Evolutionary conservation across 1,139 yeast genomes (phyloP).

Genomic region (Kurtzmaniella natalensis): DNA sequence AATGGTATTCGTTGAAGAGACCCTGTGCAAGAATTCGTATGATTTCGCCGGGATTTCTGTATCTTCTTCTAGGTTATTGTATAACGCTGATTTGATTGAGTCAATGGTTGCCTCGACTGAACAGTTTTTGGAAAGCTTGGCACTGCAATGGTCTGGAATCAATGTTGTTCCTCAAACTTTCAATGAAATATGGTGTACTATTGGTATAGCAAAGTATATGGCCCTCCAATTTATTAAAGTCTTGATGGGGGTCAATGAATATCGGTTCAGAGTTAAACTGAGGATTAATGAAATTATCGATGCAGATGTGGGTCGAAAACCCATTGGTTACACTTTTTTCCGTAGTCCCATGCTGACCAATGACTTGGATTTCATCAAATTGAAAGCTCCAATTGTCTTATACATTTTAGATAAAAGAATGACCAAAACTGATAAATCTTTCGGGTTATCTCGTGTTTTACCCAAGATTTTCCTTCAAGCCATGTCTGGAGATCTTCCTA

Average conservation of each 20-base stretch:
- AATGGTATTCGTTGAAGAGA: conserved; percentile 66
- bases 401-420: conserved; percentile 83
- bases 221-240: conserved; percentile 62
- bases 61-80: conserved; percentile 61
- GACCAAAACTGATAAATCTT: conserved; percentile 93
- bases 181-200: conserved; percentile 88
- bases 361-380: conserved; percentile 58
- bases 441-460: conserved; percentile 86
- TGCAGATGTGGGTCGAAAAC: conserved; percentile 69
- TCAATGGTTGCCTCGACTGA: conserved; percentile 74
- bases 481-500: conserved; percentile 87
- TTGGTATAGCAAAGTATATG: conserved; percentile 86
- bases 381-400: conserved; percentile 84
- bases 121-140: conserved; percentile 60
- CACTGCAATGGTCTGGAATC: conserved; percentile 93
- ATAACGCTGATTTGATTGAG: conserved; percentile 74
- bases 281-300: conserved; percentile 64
- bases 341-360: conserved; percentile 62
- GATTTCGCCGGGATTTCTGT: conserved; percentile 79
- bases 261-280: conserved; percentile 62
- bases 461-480: conserved; percentile 92
- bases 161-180: conserved; percentile 79
- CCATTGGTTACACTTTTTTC: conserved; percentile 65
- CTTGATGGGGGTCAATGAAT: conserved; percentile 82
- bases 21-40: conserved; percentile 38